A percentile compares a stretch with the other conserved stretches of the same genome.
phyloP scores from a whole-genome alignment of 441 rosid species.

The Populus hybrid region DNA sequence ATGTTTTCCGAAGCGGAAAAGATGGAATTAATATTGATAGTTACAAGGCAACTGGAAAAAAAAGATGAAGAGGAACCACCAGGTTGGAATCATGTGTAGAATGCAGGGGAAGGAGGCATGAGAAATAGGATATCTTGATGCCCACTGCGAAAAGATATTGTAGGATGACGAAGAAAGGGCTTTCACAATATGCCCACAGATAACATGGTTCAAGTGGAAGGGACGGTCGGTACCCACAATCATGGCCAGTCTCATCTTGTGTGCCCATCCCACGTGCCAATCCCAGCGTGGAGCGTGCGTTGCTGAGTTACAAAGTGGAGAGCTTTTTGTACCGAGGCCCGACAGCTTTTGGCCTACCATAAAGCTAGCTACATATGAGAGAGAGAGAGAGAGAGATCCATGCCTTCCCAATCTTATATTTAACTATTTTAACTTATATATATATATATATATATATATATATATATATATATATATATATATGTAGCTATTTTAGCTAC shows the following conservation, averaged over 20 bases:
- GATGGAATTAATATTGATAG: too few species aligned
- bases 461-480: too few species aligned
- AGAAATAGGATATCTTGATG: too few species aligned
- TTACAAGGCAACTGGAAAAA: not conserved
- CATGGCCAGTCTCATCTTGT: constrained; percentile 18
- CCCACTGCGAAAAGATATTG: not conserved
- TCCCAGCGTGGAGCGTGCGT: constrained; percentile 27
- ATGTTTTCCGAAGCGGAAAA: too few species aligned
- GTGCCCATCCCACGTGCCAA: constrained; percentile 52
- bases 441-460: too few species aligned
- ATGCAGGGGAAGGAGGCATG: not conserved
- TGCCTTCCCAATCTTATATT: not conserved
- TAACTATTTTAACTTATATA: too few species aligned
- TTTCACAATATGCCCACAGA: not conserved
- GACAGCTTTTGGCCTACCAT: constrained; percentile 47
- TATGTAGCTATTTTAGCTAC: too few species aligned
- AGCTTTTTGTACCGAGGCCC: constrained; percentile 28
- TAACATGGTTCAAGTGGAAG: constrained; percentile 22
- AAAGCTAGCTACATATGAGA: constrained; percentile 18
- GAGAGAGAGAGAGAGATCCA: not conserved
- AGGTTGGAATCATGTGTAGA: not conserved
- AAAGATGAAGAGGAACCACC: not conserved
- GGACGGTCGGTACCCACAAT: constrained; percentile 27
- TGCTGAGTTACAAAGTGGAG: constrained; percentile 42
- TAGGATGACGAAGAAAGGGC: not conserved